Conservation (phyloP, 805 yeast species). For the Debaryomyces tyrocola region DNA sequence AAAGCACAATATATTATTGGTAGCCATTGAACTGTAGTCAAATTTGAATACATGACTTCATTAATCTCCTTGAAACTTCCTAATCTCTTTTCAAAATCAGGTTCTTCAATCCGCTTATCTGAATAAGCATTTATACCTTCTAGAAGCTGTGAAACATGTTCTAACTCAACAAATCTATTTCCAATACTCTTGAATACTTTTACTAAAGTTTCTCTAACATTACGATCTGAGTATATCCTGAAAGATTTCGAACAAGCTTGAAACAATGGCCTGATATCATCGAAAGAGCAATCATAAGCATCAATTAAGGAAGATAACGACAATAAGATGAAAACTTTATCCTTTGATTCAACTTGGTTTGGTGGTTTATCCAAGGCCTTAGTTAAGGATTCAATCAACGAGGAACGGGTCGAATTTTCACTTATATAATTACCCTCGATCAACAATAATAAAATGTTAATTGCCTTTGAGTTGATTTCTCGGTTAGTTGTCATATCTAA, state of each 20-base stretch:
- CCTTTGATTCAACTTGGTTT: constrained; percentile 48
- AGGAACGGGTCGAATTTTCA: constrained; percentile 51
- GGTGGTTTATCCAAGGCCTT: constrained; percentile 60
- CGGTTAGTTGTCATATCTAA: constrained; percentile 41
- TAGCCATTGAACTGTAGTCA: constrained; percentile 67
- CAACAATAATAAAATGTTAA: constrained; percentile 51
- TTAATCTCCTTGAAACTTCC: constrained; percentile 65
- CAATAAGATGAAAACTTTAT: constrained; percentile 56
- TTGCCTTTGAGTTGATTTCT: constrained; percentile 52
- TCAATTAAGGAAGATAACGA: constrained; percentile 57
- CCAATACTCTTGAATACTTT: constrained; percentile 62
- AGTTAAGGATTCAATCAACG: constrained; percentile 57
- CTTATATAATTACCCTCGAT: constrained; percentile 52
- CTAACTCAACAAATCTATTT: constrained; percentile 42
- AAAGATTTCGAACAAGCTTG: constrained; percentile 57
- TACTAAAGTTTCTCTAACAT: constrained; percentile 63
- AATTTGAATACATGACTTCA: constrained; percentile 46
- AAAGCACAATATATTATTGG: constrained; percentile 72
- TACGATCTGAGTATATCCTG: constrained; percentile 55
- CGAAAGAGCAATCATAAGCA: constrained; percentile 53
- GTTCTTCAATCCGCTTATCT: constrained; percentile 59
- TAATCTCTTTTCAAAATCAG: constrained; percentile 76
- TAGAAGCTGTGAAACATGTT: constrained; percentile 51
- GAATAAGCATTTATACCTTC: constrained; percentile 72
- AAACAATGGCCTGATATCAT: constrained; percentile 50